phyloP scores from a whole-genome alignment of 805 yeast genomes.

The Komagataella kurtzmanii region DNA sequence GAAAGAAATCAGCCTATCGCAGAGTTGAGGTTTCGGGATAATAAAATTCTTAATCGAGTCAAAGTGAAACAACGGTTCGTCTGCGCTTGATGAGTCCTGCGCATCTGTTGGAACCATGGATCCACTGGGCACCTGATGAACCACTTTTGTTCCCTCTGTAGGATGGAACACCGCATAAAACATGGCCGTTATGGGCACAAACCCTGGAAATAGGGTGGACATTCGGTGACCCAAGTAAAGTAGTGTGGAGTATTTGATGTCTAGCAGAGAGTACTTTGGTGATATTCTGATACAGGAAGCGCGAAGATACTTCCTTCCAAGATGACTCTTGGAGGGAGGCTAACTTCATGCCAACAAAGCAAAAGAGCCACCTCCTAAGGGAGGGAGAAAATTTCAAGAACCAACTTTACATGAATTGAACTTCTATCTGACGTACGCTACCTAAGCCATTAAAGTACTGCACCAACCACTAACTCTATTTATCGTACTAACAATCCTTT shows the following conservation, averaged over 20 bases:
- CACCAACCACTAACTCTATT: background rate
- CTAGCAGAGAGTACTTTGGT: background rate
- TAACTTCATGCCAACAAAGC: no score
- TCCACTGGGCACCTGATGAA: constrained; percentile 82
- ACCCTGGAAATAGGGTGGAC: constrained; percentile 27
- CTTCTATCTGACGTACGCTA: no score
- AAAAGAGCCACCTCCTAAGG: no score
- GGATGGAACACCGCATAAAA: constrained; percentile 93
- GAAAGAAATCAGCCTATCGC: constrained; percentile 68
- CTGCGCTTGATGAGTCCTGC: constrained; percentile 20
- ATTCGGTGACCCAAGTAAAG: no score
- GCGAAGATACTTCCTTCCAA: background rate
- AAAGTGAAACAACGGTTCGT: constrained; percentile 50
- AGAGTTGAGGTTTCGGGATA: constrained; percentile 86
- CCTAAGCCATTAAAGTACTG: no score
- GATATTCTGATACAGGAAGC: background rate
- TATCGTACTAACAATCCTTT: no score
- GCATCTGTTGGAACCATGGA: constrained; percentile 30
- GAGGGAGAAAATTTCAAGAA: no score
- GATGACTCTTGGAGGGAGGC: no score
- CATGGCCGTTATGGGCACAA: constrained; percentile 77
- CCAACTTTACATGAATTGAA: no score
- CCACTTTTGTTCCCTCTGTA: constrained; percentile 85
- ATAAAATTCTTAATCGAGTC: constrained; percentile 81
- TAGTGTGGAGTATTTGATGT: background rate